Evolutionary conservation across 805 yeast species (phyloP).

Genomic region (Metschnikowia matae): DNA sequence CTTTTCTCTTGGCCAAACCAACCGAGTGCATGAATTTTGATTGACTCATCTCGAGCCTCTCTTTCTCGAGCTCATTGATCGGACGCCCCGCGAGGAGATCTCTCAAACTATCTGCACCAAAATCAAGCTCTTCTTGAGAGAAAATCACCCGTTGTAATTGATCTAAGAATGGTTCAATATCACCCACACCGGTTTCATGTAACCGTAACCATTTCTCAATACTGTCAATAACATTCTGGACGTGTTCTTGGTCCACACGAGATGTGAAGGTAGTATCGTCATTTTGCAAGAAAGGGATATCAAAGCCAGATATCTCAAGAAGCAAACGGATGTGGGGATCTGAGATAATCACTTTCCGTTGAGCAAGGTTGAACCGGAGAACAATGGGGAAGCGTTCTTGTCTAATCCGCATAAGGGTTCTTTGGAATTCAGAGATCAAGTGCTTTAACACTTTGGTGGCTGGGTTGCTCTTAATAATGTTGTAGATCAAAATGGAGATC

Average conservation of each 20-base stretch:
- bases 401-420: conserved; percentile 19
- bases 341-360: conserved; percentile 33
- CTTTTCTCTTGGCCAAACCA: conserved; percentile 18
- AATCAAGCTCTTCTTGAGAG: conserved; percentile 14
- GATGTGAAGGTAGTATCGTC: conserved; percentile 39
- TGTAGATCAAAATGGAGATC: conserved; percentile 47
- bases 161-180: conserved; percentile 19
- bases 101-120: conserved; percentile 11
- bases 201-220: conserved; percentile 40
- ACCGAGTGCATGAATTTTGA: conserved; percentile 8
- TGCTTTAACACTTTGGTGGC: conserved; percentile 35
- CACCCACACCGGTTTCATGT: conserved; percentile 16
- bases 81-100: conserved; percentile 10
- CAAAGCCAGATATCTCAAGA: conserved; percentile 44
- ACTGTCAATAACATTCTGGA: conserved; percentile 33
- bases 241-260: conserved; percentile 23
- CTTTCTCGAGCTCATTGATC: conserved; percentile 9
- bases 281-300: conserved; percentile 36
- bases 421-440: conserved; percentile 36
- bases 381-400: not conserved
- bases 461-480: conserved; percentile 40
- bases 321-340: conserved; percentile 50
- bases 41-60: not conserved
- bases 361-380: conserved; percentile 14
- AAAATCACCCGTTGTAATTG: conserved; percentile 12